phyloP scores from a whole-genome alignment of 192 early-diverging fungal species.

The Rhizophagus sp. region DNA sequence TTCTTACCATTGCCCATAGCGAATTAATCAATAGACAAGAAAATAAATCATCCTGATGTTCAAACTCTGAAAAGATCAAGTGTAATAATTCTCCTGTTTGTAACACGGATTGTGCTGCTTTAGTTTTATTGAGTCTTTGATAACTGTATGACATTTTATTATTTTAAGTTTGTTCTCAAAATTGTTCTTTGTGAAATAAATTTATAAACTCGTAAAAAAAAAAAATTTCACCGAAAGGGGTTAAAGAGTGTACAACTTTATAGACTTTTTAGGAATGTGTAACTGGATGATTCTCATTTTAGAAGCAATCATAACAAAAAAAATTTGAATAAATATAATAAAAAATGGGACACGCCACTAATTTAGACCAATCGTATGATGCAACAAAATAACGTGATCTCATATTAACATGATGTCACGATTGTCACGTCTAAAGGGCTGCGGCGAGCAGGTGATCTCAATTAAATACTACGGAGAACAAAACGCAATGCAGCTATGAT shows the following conservation, averaged over 20 bases:
- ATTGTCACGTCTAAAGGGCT: too few relatives aligned
- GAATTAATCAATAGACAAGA: conserved; percentile 10
- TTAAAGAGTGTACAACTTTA: background rate
- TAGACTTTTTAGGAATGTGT: background rate
- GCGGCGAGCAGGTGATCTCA: too few relatives aligned
- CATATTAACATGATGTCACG: too few relatives aligned
- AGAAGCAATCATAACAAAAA: background rate
- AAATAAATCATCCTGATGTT: conserved; percentile 18
- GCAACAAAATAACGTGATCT: too few relatives aligned
- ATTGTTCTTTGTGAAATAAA: background rate
- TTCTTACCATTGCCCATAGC: conserved; percentile 10
- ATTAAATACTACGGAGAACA: too few relatives aligned
- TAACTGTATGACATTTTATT: background rate
- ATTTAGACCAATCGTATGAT: too few relatives aligned
- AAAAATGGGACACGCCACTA: too few relatives aligned
- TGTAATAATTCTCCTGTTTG: conserved; percentile 2
- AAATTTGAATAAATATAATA: too few relatives aligned
- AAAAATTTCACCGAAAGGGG: background rate
- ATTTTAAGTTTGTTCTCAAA: background rate
- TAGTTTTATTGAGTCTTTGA: background rate
- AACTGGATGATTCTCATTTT: background rate
- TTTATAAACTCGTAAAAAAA: background rate
- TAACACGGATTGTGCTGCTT: conserved; percentile 5
- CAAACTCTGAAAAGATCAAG: conserved; percentile 12
- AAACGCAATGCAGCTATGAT: too few relatives aligned